Evolutionary conservation across 2,329 filamentous ascomycete genomes (phyloP), one percentile per base, ranked within the genome.

Genomic region (Fusarium chaquense): DNA sequence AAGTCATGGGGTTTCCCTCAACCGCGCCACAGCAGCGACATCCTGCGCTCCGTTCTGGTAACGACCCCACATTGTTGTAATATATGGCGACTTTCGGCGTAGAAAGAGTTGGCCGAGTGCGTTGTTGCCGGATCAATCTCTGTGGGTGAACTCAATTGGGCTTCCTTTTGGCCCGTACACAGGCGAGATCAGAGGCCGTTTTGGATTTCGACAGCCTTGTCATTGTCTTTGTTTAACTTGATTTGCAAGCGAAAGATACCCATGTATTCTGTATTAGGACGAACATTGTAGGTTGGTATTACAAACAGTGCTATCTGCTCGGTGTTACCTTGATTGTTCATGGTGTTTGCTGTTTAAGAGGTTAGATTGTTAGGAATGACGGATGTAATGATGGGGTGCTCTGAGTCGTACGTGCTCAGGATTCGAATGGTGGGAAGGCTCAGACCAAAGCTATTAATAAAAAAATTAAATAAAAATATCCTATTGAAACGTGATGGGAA

Each of bases 61-160:
- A 33, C 16, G n/a, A 70, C 35, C 57, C 62, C 20, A 33, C 35
- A 20, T 70, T 53, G 62, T 51, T 15, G 8, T 66, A n/a, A 56
- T 32, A 18, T 5, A 36, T 13, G 20, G 11, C 12, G 18, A 22
- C 20, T 8, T 33, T 30, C 13, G 13, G 43, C 12, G 26, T 16
- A 46, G 5, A 20, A 18, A n/a, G 20, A 26, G 28, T 22, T 50
- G 32, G 10, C 32, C 11, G n/a, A 49, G 22, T 13, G 20, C 3
- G 32, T 50, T 26, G 15, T 22, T 32, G n/a, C 33, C 30, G 30
- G 36, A 32, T 16, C 33, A n/a, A 30, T 52, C 20, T 22, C n/a
- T 47, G 30, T 47, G 13, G 32, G 20, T 30, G n/a, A 30, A 18
- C 9, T 9, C 20, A 15, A 22, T 26, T 26, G 28, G 33, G 20